Conservation (phyloP, 345 rosid genomes). For the Eutrema yunnanense region DNA sequence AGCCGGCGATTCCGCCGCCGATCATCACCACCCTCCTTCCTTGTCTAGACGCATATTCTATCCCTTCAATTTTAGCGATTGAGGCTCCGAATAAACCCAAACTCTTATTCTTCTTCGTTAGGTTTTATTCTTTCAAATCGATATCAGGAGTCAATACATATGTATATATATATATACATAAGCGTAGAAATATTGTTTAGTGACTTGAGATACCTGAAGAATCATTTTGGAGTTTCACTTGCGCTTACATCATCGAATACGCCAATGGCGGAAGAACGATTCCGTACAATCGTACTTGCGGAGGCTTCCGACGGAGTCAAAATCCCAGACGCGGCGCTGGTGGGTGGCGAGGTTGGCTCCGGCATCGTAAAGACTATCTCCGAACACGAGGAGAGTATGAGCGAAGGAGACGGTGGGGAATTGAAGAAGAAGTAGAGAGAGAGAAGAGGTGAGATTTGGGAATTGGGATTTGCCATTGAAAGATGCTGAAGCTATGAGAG, state of each 20-base stretch:
- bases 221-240: too few species aligned
- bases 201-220: too few species aligned
- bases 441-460: background rate
- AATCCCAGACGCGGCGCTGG: too few species aligned
- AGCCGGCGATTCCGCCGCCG: constrained; percentile 68
- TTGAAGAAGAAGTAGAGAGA: constrained; percentile 16
- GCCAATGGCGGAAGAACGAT: too few species aligned
- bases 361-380: constrained; percentile 29
- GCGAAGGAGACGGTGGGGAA: background rate
- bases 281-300: too few species aligned
- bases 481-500: background rate
- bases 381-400: constrained; percentile 25
- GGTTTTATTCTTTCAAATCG: constrained; percentile 6
- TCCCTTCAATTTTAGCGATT: constrained; percentile 7
- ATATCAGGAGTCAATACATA: too few species aligned
- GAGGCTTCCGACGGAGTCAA: too few species aligned
- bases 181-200: too few species aligned
- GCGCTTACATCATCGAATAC: too few species aligned
- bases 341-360: background rate
- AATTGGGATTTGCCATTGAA: constrained; percentile 10
- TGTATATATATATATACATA: constrained; percentile 8
- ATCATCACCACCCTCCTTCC: constrained; percentile 43
- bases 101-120: background rate
- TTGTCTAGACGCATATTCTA: constrained; percentile 1
- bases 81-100: background rate